Evolutionary conservation across 306 rosid genomes (phyloP).

Genomic region (Vicia faba): DNA sequence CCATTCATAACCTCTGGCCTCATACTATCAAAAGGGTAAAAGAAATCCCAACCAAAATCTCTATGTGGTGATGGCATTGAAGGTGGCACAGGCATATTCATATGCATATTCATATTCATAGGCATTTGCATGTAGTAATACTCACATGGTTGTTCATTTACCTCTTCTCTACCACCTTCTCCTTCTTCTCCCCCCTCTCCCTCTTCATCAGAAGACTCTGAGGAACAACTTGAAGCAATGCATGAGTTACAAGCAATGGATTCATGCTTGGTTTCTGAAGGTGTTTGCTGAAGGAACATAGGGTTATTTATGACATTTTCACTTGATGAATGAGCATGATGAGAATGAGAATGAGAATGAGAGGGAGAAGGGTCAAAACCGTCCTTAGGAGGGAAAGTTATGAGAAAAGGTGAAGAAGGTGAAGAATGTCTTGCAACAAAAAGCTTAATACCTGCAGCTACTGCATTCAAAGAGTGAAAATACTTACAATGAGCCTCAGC

Average conservation of each 20-base stretch:
- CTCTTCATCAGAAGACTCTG: constrained; percentile 69
- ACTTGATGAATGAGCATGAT: constrained; percentile 45
- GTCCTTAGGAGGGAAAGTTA: constrained; percentile 70
- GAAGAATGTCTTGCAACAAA: constrained; percentile 90
- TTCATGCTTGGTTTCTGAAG: constrained; percentile 70
- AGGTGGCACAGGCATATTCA: constrained; percentile 50
- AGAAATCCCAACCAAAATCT: constrained; percentile 94
- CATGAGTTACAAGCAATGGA: constrained; percentile 57
- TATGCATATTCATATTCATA: constrained; percentile 55
- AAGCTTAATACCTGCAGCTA: constrained; percentile 74
- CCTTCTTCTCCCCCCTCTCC: constrained; percentile 28
- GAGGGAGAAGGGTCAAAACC: constrained; percentile 16
- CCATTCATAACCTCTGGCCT: constrained; percentile 66
- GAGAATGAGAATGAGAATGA: constrained; percentile 48
- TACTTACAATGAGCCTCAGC: constrained; percentile 93
- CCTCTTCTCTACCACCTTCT: constrained; percentile 35
- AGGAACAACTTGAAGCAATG: constrained; percentile 46
- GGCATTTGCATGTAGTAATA: constrained; percentile 88
- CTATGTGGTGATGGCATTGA: constrained; percentile 76
- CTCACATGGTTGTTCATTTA: constrained; percentile 50
- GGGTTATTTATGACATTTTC: constrained; percentile 75
- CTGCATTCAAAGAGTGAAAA: constrained; percentile 69
- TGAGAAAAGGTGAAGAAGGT: constrained; percentile 79
- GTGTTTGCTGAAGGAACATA: constrained; percentile 78
- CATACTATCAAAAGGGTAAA: constrained; percentile 76